A percentile compares a stretch with the other conserved stretches of the same genome.
Evolutionary conservation across 768 basidiomycete species (phyloP).

Genomic region (Termitomyces titanicus): DNA sequence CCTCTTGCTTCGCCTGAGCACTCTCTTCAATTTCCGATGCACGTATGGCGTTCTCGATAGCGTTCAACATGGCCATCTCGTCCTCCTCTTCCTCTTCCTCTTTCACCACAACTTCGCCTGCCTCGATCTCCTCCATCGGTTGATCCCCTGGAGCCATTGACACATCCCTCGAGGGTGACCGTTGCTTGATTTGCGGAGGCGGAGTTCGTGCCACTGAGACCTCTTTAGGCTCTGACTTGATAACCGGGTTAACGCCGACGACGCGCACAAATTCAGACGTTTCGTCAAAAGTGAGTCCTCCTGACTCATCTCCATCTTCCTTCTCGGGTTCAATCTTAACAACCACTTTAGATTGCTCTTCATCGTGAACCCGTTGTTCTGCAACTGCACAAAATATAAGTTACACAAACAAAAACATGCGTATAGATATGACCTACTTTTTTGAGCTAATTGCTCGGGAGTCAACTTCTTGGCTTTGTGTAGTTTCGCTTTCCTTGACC

Average conservation of each 20-base stretch:
- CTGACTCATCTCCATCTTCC: constrained; percentile 41
- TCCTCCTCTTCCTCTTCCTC: constrained; percentile 77
- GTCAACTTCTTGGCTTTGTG: constrained; percentile 72
- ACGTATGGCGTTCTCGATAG: constrained; percentile 68
- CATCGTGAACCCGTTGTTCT: constrained; percentile 54
- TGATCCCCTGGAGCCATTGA: constrained; percentile 61
- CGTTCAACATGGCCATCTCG: constrained; percentile 70
- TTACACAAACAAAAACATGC: not conserved
- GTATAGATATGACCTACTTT: constrained; percentile 45
- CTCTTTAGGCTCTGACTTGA: constrained; percentile 45
- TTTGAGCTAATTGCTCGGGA: constrained; percentile 78
- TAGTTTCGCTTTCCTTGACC: constrained; percentile 78
- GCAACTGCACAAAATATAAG: constrained; percentile 46
- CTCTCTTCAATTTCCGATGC: constrained; percentile 57
- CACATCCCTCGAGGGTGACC: constrained; percentile 47
- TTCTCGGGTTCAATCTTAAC: constrained; percentile 27
- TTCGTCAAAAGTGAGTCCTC: constrained; percentile 86
- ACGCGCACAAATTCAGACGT: constrained; percentile 95
- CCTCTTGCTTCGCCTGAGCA: constrained; percentile 20
- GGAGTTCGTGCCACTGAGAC: constrained; percentile 17
- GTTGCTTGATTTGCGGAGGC: constrained; percentile 23
- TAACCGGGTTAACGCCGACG: constrained; percentile 63
- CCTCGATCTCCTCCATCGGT: constrained; percentile 71
- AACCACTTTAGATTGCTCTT: constrained; percentile 38
- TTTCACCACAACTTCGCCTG: constrained; percentile 74